These are phyloP conservation scores for Carpinus fangiana DNA, from an alignment of 306 rosid genomes.

Conservation along the genomic window DNA sequence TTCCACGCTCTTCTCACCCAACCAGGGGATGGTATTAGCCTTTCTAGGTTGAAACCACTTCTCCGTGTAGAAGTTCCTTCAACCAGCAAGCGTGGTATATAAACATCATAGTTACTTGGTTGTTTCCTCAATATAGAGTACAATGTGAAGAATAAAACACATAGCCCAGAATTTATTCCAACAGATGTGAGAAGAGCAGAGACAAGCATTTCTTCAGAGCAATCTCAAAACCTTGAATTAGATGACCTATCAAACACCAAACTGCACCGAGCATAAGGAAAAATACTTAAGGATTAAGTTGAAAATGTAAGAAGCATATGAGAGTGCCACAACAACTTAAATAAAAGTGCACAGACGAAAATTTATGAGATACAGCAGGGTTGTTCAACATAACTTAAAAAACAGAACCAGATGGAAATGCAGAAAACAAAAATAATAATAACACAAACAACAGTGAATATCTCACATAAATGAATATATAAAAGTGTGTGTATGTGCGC, in stretches of 20 bases:
- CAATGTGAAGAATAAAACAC: conserved; percentile 68
- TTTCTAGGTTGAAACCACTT: conserved; percentile 63
- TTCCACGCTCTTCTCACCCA: conserved; percentile 79
- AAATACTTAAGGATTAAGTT: neutral
- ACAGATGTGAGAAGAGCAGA: conserved; percentile 87
- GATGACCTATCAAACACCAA: conserved; percentile 1
- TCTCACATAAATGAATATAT: neutral
- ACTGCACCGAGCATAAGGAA: conserved; percentile 33
- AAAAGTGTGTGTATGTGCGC: too few species aligned
- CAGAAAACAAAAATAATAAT: neutral
- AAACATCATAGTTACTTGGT: conserved; percentile 72
- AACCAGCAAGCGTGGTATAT: conserved; percentile 62
- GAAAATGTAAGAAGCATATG: neutral
- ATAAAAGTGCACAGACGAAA: neutral
- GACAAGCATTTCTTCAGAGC: conserved; percentile 57
- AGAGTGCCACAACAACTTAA: neutral
- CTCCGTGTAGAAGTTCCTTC: conserved; percentile 58
- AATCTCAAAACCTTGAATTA: conserved; percentile 20
- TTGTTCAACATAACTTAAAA: neutral
- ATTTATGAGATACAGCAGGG: neutral
- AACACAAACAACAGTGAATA: neutral
- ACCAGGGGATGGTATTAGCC: conserved; percentile 76
- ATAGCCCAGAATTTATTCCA: conserved; percentile 75
- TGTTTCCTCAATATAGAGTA: conserved; percentile 81
- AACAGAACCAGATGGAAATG: neutral